A percentile compares a stretch with the other conserved stretches of the same genome.
These are phyloP conservation scores for Hibiscus tridactylites DNA, from an alignment of 345 rosid genomes.

Conservation along the genomic window DNA sequence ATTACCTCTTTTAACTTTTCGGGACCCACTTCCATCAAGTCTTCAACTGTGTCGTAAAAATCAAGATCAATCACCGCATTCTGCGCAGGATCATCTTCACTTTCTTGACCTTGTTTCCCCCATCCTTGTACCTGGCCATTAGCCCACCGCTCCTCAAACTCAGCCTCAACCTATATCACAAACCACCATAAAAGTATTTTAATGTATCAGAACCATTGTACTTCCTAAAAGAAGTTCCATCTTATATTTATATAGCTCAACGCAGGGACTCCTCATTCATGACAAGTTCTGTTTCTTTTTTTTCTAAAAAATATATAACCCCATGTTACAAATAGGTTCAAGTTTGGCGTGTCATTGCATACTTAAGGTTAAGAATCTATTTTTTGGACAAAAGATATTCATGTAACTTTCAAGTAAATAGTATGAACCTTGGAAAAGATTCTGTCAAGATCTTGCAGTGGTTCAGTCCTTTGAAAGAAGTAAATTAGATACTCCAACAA, in stretches of 20 bases:
- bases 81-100: slow-evolving; percentile 38
- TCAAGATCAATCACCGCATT: slow-evolving; percentile 68
- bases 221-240: neutral
- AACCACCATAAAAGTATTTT: slow-evolving; percentile 3
- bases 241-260: neutral
- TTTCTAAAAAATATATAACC: neutral
- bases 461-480: slow-evolving; percentile 86
- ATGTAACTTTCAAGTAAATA: neutral
- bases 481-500: slow-evolving; percentile 64
- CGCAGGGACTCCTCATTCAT: neutral
- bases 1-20: slow-evolving; percentile 83
- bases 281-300: neutral
- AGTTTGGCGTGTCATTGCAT: neutral
- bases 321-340: neutral
- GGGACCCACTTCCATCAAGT: slow-evolving; percentile 82
- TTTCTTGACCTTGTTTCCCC: slow-evolving; percentile 53
- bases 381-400: neutral
- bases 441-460: slow-evolving; percentile 87
- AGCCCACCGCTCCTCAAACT: slow-evolving; percentile 76
- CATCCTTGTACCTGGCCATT: slow-evolving; percentile 48
- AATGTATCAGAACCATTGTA: neutral
- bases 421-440: slow-evolving; percentile 62
- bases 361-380: neutral
- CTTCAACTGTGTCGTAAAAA: slow-evolving; percentile 83
- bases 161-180: slow-evolving; percentile 54